These are phyloP conservation scores for Sporormia fimetaria DNA, from an alignment of 495 filamentous ascomycete species.

Conservation along the genomic window DNA sequence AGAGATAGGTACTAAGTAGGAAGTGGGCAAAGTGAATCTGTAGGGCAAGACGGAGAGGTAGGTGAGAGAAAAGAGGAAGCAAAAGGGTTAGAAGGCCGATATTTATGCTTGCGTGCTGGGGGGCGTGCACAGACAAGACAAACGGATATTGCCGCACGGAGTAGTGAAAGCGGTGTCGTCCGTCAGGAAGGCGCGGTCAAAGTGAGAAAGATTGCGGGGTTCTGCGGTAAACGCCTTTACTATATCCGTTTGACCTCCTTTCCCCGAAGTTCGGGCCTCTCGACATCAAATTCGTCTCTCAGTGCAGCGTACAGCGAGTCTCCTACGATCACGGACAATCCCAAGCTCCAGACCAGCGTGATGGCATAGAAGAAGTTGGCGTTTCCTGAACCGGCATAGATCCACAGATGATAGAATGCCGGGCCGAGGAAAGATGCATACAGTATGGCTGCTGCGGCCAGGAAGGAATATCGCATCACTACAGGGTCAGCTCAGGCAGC, in stretches of 20 bases:
- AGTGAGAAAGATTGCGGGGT: too few relatives aligned
- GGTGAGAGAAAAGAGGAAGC: conserved; percentile 6
- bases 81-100: conserved; percentile 1
- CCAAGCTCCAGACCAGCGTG: conserved; percentile 91
- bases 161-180: too few relatives aligned
- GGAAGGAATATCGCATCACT: conserved; percentile 92
- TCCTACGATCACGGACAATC: conserved; percentile 64
- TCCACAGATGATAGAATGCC: conserved; percentile 95
- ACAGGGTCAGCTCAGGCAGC: conserved; percentile 10
- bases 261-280: conserved; percentile 78
- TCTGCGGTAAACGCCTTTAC: not conserved
- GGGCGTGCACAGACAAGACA: not conserved
- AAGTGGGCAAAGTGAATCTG: not conserved
- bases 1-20: not conserved
- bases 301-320: conserved; percentile 81
- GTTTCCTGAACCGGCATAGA: conserved; percentile 94
- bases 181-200: too few relatives aligned
- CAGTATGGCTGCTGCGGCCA: conserved; percentile 65
- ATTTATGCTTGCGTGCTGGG: too few relatives aligned
- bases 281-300: conserved; percentile 87
- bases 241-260: conserved; percentile 72
- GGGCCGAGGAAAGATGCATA: conserved; percentile 85
- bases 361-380: conserved; percentile 99
- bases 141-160: not conserved
- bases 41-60: not conserved